phyloP scores from a whole-genome alignment of 371 early-diverging fungal genomes.

The Rhizopus stolonifer region DNA sequence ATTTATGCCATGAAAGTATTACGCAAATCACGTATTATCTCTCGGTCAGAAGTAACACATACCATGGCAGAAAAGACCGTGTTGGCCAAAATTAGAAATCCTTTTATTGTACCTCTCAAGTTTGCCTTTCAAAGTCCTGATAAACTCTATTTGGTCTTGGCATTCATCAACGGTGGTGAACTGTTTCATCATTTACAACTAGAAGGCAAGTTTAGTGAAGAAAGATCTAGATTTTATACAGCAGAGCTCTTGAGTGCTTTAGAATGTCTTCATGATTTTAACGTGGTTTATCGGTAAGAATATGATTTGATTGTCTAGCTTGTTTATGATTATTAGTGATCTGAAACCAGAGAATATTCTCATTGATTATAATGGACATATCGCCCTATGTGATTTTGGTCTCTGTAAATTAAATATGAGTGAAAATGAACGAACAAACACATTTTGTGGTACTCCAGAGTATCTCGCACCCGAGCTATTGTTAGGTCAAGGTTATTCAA shows the following conservation, averaged over 20 bases:
- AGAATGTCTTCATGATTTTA: slow-evolving; percentile 86
- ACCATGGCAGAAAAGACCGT: slow-evolving; percentile 93
- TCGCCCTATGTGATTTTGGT: slow-evolving; percentile 97
- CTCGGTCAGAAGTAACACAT: slow-evolving; percentile 86
- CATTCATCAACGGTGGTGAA: slow-evolving; percentile 94
- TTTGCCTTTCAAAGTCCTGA: slow-evolving; percentile 87
- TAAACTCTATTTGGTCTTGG: slow-evolving; percentile 87
- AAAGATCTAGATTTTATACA: slow-evolving; percentile 68
- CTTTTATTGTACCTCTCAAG: slow-evolving; percentile 87
- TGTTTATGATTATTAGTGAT: slow-evolving; percentile 52
- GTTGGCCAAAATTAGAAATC: slow-evolving; percentile 79
- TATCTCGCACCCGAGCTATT: slow-evolving; percentile 98
- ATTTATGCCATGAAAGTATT: slow-evolving; percentile 98
- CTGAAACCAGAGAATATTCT: slow-evolving; percentile 96
- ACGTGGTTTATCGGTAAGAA: slow-evolving; percentile 78
- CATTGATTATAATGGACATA: slow-evolving; percentile 93
- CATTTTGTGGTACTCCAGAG: slow-evolving; percentile 99
- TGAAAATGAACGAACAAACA: slow-evolving; percentile 89
- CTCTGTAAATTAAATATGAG: slow-evolving; percentile 96
- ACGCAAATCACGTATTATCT: slow-evolving; percentile 92
- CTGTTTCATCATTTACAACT: slow-evolving; percentile 88
- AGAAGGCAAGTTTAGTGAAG: slow-evolving; percentile 73
- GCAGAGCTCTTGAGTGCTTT: slow-evolving; percentile 79
- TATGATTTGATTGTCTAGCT: not conserved
- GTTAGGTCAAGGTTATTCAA: slow-evolving; percentile 91